These are phyloP conservation scores for Mycena olivaceomarginata DNA, from an alignment of 768 basidiomycete genomes.

Conservation along the genomic window DNA sequence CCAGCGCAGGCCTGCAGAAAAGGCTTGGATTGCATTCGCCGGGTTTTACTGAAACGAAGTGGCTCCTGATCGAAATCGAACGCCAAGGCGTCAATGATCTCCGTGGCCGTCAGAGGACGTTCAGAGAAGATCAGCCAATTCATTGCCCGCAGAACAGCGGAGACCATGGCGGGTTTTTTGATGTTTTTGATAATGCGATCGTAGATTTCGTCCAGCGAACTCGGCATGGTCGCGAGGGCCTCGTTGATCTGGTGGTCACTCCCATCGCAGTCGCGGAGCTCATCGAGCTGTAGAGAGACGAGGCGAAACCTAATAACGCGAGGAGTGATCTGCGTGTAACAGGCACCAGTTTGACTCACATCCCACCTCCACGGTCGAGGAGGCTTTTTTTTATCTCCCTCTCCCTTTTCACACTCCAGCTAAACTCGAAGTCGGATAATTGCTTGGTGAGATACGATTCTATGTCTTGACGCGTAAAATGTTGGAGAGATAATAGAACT, in stretches of 20 bases:
- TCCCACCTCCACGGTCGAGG: slow-evolving; percentile 27
- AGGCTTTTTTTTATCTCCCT: slow-evolving; percentile 20
- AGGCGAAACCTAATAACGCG: too few species aligned
- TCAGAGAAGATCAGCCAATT: slow-evolving; percentile 38
- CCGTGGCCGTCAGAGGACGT: background rate
- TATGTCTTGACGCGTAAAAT: background rate
- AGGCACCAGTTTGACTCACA: slow-evolving; percentile 33
- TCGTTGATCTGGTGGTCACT: slow-evolving; percentile 35
- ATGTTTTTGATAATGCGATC: slow-evolving; percentile 47
- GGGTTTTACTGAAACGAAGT: background rate
- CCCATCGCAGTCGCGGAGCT: slow-evolving; percentile 41
- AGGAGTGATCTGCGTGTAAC: too few species aligned
- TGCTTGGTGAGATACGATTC: background rate
- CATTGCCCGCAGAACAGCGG: slow-evolving; percentile 41
- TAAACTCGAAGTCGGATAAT: background rate
- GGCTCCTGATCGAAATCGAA: background rate
- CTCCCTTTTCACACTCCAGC: slow-evolving; percentile 5
- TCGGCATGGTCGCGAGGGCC: slow-evolving; percentile 41
- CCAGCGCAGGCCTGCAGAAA: background rate
- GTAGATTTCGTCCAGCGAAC: slow-evolving; percentile 43
- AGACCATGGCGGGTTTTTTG: slow-evolving; percentile 33
- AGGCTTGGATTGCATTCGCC: too few species aligned
- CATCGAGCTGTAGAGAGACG: slow-evolving; percentile 48
- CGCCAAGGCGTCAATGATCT: background rate
- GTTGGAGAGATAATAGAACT: background rate